Evolutionary conservation across 2,329 filamentous ascomycete species (phyloP), one percentile per base, ranked within the genome.

Genomic region (Calcarisporium arbuscula): DNA sequence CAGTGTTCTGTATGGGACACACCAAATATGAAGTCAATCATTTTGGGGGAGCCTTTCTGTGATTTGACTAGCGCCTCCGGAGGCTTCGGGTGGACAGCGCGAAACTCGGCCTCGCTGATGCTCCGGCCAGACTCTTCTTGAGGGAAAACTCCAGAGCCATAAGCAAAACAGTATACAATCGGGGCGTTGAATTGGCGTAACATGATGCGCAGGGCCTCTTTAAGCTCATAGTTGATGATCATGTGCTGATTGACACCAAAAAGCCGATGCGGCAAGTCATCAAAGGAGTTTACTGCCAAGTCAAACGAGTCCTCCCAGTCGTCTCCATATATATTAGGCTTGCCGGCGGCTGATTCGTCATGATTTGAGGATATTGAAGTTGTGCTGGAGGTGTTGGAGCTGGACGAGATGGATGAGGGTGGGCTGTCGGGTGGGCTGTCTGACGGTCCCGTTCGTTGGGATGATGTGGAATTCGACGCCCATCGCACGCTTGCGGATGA

Each of bases 11-110:
- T 87, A 58, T 94, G 86, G 2, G 85, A 86, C 9, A 96, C 90
- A 18, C 90, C 92, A 56, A 98, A 92, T 47, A 98, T 94, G 57
- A 98, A 95, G 62, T 98, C 92, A 44, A 98, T 94, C 81, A 96
- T 94, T 65, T 95, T 95, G 10, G 87, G 87, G 1, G 80, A 80
- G 19, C 86, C 85, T 50, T 86, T 81, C 60, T 96, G 90, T 46
- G 88, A 85, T 47, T 87, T 85, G 46, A 83, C 70, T 7, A 96
- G 80, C 1, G 86, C 85, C 34, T 79, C 70, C 1, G 88, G 86
- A 2, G 90, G 81, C 41, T 88, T 81, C 6, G 89, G 82, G 53
- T 96, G 90, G 17, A 89, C 76, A 15, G 80, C 77, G 39, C 61
- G 68, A 44, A 77, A 65, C 37, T 75, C 68, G 9, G 65, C 69